Evolutionary conservation across 345 rosid genomes (phyloP).

Genomic region (Populus euphratica): DNA sequence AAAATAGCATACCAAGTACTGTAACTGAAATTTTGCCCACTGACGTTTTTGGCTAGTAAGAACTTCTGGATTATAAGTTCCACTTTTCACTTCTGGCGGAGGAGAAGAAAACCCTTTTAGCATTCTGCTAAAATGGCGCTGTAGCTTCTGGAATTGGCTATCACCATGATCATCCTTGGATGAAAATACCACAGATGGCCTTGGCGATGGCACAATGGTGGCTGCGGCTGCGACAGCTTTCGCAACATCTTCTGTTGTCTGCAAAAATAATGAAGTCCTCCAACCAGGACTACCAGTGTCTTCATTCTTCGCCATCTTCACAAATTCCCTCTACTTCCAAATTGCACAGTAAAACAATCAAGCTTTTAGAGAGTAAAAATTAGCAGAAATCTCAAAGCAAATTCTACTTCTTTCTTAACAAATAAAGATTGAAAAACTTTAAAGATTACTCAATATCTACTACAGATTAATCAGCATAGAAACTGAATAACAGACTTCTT

Average conservation of each 20-base stretch:
- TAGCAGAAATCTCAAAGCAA: no score
- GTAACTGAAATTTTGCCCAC: conserved; percentile 83
- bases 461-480: background rate
- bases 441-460: no score
- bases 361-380: background rate
- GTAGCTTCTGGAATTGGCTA: conserved; percentile 69
- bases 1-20: conserved; percentile 61
- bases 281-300: conserved; percentile 77
- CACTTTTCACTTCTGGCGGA: conserved; percentile 51
- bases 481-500: background rate
- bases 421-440: no score
- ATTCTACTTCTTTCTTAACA: no score
- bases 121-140: conserved; percentile 61
- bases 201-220: conserved; percentile 59
- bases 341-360: conserved; percentile 7
- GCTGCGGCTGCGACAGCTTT: conserved; percentile 82
- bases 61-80: conserved; percentile 81
- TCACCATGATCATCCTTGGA: conserved; percentile 56
- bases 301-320: conserved; percentile 58
- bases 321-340: conserved; percentile 32
- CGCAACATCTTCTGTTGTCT: conserved; percentile 74
- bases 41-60: conserved; percentile 93
- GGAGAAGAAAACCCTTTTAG: conserved; percentile 62
- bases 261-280: conserved; percentile 66
- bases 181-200: conserved; percentile 82